A percentile compares a stretch with the other conserved stretches of the same genome.
Evolutionary conservation across 2,329 filamentous ascomycete species (phyloP).

Genomic region (Fusarium sp.): DNA sequence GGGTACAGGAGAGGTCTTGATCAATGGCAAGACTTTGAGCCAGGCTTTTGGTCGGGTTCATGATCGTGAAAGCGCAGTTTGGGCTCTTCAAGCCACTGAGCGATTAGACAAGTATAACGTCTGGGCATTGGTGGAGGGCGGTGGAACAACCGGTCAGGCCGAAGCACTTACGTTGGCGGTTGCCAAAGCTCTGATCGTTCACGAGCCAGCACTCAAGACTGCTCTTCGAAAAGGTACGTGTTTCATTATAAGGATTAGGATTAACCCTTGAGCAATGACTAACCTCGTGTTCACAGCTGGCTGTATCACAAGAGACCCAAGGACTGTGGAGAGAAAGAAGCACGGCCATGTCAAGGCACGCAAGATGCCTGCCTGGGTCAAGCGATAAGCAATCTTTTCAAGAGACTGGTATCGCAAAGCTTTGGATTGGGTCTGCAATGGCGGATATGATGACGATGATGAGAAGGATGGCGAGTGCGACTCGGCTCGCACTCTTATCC

Average conservation of each 20-base stretch:
- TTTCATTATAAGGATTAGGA: constrained; percentile 9
- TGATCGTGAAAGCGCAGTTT: constrained; percentile 93
- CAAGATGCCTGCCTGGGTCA: constrained; percentile 99
- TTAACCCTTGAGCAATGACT: constrained; percentile 50
- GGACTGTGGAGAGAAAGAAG: constrained; percentile 98
- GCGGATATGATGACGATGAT: constrained; percentile 34
- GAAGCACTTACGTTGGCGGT: constrained; percentile 93
- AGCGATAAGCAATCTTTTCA: constrained; percentile 63
- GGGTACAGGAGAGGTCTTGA: constrained; percentile 86
- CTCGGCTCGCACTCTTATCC: constrained; percentile 22
- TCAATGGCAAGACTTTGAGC: constrained; percentile 89
- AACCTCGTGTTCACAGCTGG: constrained; percentile 73
- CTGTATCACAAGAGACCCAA: constrained; percentile 88
- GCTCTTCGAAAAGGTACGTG: constrained; percentile 85
- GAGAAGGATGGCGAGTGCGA: constrained; percentile 33
- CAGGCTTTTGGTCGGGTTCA: constrained; percentile 88
- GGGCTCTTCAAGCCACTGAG: constrained; percentile 85
- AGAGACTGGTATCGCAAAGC: constrained; percentile 19
- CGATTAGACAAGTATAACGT: constrained; percentile 97
- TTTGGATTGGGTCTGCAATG: constrained; percentile 28
- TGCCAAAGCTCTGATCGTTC: constrained; percentile 85
- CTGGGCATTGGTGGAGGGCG: constrained; percentile 85
- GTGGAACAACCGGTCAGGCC: constrained; percentile 93
- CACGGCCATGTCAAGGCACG: constrained; percentile 94
- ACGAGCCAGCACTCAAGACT: constrained; percentile 92